These are phyloP conservation scores for Ascochyta pisi DNA, from an alignment of 2,329 filamentous ascomycete species.

Conservation along the genomic window DNA sequence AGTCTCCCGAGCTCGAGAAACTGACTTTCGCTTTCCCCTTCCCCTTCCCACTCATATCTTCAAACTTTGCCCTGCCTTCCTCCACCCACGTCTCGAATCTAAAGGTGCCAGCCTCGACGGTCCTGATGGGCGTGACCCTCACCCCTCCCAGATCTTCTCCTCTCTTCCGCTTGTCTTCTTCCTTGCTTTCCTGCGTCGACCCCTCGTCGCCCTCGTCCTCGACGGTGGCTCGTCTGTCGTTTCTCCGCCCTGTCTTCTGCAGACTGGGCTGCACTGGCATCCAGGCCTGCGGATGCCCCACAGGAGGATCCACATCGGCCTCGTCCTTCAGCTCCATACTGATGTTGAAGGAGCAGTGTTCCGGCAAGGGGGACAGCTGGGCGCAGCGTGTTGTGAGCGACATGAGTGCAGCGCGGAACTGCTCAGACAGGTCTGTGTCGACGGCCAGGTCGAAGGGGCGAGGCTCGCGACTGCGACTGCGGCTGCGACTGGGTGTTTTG, in stretches of 20 bases:
- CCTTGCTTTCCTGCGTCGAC: conserved; percentile 25
- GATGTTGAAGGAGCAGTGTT: conserved; percentile 76
- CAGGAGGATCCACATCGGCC: conserved; percentile 55
- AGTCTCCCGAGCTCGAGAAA: conserved; percentile 28
- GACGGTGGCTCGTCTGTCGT: neutral
- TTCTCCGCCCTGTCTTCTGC: conserved; percentile 43
- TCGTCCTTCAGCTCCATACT: conserved; percentile 74
- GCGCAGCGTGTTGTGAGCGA: conserved; percentile 67
- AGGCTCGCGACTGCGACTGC: conserved; percentile 16
- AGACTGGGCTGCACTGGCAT: conserved; percentile 63
- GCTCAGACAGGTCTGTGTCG: conserved; percentile 70
- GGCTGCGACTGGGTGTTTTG: conserved; percentile 6
- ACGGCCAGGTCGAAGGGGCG: conserved; percentile 30
- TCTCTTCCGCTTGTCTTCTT: conserved; percentile 15
- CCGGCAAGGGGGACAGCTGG: conserved; percentile 64
- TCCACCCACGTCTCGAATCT: conserved; percentile 74
- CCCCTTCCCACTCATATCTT: conserved; percentile 18
- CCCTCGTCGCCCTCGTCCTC: conserved; percentile 13
- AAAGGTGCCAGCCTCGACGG: conserved; percentile 70
- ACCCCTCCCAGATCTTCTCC: conserved; percentile 57
- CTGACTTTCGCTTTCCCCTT: conserved; percentile 17
- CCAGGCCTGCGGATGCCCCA: conserved; percentile 63
- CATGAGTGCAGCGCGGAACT: conserved; percentile 71
- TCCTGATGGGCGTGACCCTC: conserved; percentile 66
- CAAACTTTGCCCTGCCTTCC: conserved; percentile 63